phyloP scores from a whole-genome alignment of 2,329 filamentous ascomycete genomes.

The Neoarthrinium moseri region DNA sequence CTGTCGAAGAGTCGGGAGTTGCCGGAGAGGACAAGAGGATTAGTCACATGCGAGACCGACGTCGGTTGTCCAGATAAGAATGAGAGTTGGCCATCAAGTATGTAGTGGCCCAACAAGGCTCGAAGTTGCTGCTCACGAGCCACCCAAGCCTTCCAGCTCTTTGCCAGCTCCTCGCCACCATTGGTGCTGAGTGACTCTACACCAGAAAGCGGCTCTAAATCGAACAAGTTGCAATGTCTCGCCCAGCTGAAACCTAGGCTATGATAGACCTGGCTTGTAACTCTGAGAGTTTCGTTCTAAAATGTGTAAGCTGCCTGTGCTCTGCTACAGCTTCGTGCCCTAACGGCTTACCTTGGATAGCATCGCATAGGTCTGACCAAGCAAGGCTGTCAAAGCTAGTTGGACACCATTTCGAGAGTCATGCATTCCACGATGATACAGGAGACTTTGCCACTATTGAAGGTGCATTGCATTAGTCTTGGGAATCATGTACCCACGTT shows the following conservation, averaged over 20 bases:
- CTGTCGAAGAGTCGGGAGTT: neutral
- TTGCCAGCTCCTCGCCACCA: neutral
- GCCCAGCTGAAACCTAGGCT: constrained; percentile 8
- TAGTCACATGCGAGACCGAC: neutral
- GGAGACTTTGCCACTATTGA: constrained; percentile 3
- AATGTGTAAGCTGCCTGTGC: neutral
- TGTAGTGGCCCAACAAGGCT: constrained; percentile 6
- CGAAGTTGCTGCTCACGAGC: constrained; percentile 2
- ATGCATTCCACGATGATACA: constrained; percentile 1
- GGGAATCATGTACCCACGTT: neutral
- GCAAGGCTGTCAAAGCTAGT: constrained; percentile 5
- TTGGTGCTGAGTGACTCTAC: neutral
- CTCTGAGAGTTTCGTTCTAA: constrained; percentile 4
- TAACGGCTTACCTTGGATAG: constrained; percentile 1
- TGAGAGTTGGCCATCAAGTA: neutral
- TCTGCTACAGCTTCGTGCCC: neutral
- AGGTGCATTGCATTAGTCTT: neutral
- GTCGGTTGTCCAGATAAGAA: constrained; percentile 5
- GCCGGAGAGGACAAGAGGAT: constrained; percentile 4
- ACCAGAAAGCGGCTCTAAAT: neutral
- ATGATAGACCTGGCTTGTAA: constrained; percentile 7
- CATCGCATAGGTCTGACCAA: constrained; percentile 8
- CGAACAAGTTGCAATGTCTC: constrained; percentile 6
- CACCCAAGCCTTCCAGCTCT: constrained; percentile 2
- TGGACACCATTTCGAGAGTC: neutral